Evolutionary conservation across 1,284 basidiomycete species (phyloP), one percentile per base, ranked within the genome.

Genomic region (Moniliella sp.): DNA sequence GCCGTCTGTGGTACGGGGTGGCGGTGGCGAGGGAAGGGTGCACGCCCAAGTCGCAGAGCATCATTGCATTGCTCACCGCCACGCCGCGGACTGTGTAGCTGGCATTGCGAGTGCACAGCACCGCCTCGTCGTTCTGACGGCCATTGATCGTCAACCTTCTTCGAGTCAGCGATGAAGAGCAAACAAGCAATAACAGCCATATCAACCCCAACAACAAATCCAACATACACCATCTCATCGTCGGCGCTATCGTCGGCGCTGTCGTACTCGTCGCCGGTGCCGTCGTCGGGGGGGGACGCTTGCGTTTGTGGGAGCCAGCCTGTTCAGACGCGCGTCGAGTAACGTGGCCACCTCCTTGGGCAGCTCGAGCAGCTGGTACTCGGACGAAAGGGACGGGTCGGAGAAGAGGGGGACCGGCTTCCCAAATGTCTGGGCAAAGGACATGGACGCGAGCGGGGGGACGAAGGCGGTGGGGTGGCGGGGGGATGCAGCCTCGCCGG

Each of bases 71-170:
- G 39, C 43, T 45, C 35, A 56, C 53, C 3, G 46, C 40, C 14
- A 58, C 46, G 12, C 46, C 37, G 27, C 55, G 40, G n/a, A 58
- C 33, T 1, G 52, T 44, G 17, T 48, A 45, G 2, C 53, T 57
- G 28, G 39, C 35, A 0, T 36, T 35, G 2, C 39, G 29, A 10
- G 53, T 57, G 13, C 43, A 43, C 14, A 58, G 44, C 12, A 50
- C 45, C 2, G 55, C 55, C 17, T 54, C 44, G 23, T 58, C 55
- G 5, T 33, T 32, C 14, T 47, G 39, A 16, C 53, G 35, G 0
- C 55, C 55, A 15, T 56, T 56, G 36, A 57, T 49, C 1, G 40
- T 45, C 15, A 57, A 46, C 15, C 40, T 36, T n/a, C n/a, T n/a
- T n/a, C n/a, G n/a, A n/a, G n/a, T n/a, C n/a, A n/a, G 14, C 19